Evolutionary conservation across 2,329 filamentous ascomycete genomes (phyloP).

Genomic region (Bertia moriformis): DNA sequence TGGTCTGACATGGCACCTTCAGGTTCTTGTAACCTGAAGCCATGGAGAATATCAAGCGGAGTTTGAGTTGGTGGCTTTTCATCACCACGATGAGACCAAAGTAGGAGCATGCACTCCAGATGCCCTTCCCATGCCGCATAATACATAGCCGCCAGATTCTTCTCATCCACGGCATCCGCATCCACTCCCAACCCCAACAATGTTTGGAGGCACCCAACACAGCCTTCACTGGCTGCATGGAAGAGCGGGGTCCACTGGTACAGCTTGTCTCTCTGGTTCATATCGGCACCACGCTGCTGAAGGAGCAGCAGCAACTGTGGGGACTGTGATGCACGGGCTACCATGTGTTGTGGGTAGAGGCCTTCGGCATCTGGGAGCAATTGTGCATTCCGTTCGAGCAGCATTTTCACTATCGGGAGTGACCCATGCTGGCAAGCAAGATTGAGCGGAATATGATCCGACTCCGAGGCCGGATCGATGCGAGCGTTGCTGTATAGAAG

Average conservation of each 20-base stretch:
- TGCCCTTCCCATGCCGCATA: slow-evolving; percentile 68
- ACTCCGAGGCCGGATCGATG: slow-evolving; percentile 49
- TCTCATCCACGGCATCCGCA: slow-evolving; percentile 50
- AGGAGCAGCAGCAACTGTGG: slow-evolving; percentile 47
- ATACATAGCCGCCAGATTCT: slow-evolving; percentile 58
- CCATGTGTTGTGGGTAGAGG: slow-evolving; percentile 60
- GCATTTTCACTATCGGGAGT: slow-evolving; percentile 46
- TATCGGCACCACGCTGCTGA: slow-evolving; percentile 51
- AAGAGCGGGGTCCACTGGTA: slow-evolving; percentile 66
- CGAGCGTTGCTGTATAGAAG: slow-evolving; percentile 47
- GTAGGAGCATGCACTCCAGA: slow-evolving; percentile 55
- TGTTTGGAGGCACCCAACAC: slow-evolving; percentile 48
- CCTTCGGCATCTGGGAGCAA: slow-evolving; percentile 62
- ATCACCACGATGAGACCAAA: slow-evolving; percentile 23
- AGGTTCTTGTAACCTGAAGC: background rate
- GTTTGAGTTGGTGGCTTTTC: background rate
- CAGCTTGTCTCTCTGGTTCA: slow-evolving; percentile 58
- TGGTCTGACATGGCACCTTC: background rate
- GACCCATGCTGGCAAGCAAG: slow-evolving; percentile 63
- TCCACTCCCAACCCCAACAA: slow-evolving; percentile 48
- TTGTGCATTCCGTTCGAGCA: slow-evolving; percentile 47
- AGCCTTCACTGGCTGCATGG: slow-evolving; percentile 61
- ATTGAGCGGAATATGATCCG: slow-evolving; percentile 60
- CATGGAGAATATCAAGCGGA: background rate
- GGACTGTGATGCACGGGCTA: slow-evolving; percentile 52